Percentiles rank a stretch among this genome's conserved stretches.
Conservation (phyloP, 2,329 filamentous ascomycete species). For the Alternaria gaisen region DNA sequence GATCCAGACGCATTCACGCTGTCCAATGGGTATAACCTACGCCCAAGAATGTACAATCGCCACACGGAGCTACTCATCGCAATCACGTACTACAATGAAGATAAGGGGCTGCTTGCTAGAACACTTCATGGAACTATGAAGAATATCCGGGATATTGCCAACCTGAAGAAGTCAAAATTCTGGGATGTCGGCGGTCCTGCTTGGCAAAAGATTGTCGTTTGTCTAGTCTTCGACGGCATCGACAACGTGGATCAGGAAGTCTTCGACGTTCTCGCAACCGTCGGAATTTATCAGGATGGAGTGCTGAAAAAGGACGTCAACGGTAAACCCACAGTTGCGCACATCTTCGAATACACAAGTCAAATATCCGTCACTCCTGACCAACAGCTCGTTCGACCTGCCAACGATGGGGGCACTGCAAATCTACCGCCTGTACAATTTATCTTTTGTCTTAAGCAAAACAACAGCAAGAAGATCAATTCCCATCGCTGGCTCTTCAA, state of each 20-base stretch:
- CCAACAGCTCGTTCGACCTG: slow-evolving; percentile 93
- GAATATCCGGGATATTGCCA: slow-evolving; percentile 97
- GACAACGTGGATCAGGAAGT: slow-evolving; percentile 97
- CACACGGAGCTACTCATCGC: slow-evolving; percentile 97
- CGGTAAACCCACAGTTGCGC: slow-evolving; percentile 93
- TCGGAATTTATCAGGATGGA: slow-evolving; percentile 97
- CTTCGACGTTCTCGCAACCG: slow-evolving; percentile 88
- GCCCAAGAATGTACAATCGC: slow-evolving; percentile 97
- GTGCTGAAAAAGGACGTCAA: slow-evolving; percentile 99
- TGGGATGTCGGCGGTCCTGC: slow-evolving; percentile 99
- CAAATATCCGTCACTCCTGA: slow-evolving; percentile 95
- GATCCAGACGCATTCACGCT: slow-evolving; percentile 98
- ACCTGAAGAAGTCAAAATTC: slow-evolving; percentile 98
- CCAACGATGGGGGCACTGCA: slow-evolving; percentile 76
- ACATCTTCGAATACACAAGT: slow-evolving; percentile 98
- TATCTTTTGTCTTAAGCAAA: slow-evolving; percentile 98
- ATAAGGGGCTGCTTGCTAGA: slow-evolving; percentile 89
- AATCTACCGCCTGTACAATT: slow-evolving; percentile 96
- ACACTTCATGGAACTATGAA: slow-evolving; percentile 98
- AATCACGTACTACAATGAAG: slow-evolving; percentile 99
- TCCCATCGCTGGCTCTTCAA: slow-evolving; percentile 99
- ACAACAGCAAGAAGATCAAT: slow-evolving; percentile 99
- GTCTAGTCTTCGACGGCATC: slow-evolving; percentile 96
- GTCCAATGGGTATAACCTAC: slow-evolving; percentile 98
- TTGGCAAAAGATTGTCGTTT: slow-evolving; percentile 99